Conservation (phyloP, 495 filamentous ascomycete genomes). For the Amniculicola lignicola region DNA sequence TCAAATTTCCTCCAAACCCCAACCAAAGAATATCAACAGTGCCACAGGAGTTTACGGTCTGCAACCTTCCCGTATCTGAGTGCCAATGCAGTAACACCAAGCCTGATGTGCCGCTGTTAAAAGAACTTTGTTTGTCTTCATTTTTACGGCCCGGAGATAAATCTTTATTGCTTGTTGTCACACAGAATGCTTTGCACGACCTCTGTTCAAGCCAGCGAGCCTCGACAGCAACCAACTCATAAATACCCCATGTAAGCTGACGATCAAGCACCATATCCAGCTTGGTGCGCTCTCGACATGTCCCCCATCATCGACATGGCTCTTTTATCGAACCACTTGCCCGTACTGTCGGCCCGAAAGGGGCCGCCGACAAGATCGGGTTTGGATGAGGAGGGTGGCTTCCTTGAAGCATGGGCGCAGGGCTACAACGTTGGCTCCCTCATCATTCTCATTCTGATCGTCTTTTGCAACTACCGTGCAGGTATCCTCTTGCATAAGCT, state of each 20-base stretch:
- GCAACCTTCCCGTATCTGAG: too few species aligned
- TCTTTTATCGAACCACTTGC: constrained; percentile 2
- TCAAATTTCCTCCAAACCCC: too few species aligned
- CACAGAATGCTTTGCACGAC: too few species aligned
- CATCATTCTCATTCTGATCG: constrained; percentile 26
- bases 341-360: constrained; percentile 1
- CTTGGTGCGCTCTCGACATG: constrained; percentile 5
- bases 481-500: constrained; percentile 29
- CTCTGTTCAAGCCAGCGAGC: too few species aligned
- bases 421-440: constrained; percentile 29
- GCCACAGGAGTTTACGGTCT: too few species aligned
- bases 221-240: background rate
- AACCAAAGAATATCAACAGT: too few species aligned
- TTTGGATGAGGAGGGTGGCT: constrained; percentile 12
- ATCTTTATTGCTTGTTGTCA: too few species aligned
- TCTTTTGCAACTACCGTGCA: constrained; percentile 28
- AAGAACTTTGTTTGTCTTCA: too few species aligned
- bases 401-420: constrained; percentile 32
- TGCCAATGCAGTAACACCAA: too few species aligned
- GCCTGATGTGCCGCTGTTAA: too few species aligned
- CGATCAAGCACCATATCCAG: background rate
- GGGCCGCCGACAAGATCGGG: constrained; percentile 10
- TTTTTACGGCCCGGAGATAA: too few species aligned
- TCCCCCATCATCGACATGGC: constrained; percentile 5
- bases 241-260: background rate